Base-by-base conservation (phyloP, 176 grass and related monocot genomes). In the Oryza brachyantha region DNA sequence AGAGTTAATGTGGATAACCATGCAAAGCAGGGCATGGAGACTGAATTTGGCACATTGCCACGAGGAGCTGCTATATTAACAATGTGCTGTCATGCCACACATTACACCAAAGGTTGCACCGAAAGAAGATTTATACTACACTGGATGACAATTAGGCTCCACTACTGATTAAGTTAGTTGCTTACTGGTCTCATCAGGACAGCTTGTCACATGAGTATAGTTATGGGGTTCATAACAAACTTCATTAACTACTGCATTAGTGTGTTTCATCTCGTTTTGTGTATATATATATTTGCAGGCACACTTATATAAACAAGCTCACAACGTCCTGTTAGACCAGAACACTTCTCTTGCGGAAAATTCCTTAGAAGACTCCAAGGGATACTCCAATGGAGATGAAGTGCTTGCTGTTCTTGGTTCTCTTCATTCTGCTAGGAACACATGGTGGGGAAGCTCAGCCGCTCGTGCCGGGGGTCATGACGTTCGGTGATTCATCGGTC, bases 401-500 rank as follows among this genome's bases (percentile, higher is more conserved):
- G 55, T 72, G 55, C 35, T 61, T 82, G 76, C 19, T 81, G 55
- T 38, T 29, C 57, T 5, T 86, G 75, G 84, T 65, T 29, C 24
- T 92, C 13, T 70, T 90, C 64, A 70, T 94, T 29, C 3, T 92
- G 59, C 59, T 13, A 6, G 46, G 78, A 29, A 24, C 26, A 21
- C 48, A 35, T 29, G 79, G 70, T 37, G 84, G 76, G 24, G 86
- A 74, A 10, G 90, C 92, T 16, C 90, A 94, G 66, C 60, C 95
- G 11, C 89, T 94, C 19, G 96, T 99, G 39, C 96, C 96, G 24
- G 96, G 74, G 19, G 55, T 99, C 31, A 57, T 95, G 11, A 95
- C 92, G 2, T 99, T 99, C 26, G 96, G 96, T 0, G 96, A 99
- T 74, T 99, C 96, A 13, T 13, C 92, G 16, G 92, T 94, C 0